A percentile compares a stretch with the other conserved stretches of the same genome.
phyloP scores from a whole-genome alignment of 441 rosid genomes.

The Populus hybrid region DNA sequence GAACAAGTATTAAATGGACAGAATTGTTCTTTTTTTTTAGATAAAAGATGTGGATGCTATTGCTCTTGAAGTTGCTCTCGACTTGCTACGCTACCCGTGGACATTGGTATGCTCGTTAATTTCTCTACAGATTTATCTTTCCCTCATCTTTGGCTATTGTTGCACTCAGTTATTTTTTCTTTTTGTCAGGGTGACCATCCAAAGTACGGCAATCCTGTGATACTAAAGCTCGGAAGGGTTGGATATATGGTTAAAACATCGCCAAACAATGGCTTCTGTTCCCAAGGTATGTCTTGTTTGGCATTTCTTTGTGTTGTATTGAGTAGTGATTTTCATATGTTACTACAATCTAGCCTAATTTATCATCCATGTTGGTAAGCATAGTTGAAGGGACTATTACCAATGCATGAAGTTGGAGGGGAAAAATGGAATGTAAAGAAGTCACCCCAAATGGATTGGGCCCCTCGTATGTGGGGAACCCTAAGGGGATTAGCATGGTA shows the following conservation, averaged over 20 bases:
- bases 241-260: conserved; percentile 66
- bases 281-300: conserved; percentile 59
- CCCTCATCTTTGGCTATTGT: conserved; percentile 8
- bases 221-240: conserved; percentile 56
- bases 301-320: too few relatives aligned
- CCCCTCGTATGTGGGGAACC: too few relatives aligned
- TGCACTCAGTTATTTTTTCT: conserved; percentile 12
- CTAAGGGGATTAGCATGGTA: too few relatives aligned
- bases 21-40: conserved; percentile 35
- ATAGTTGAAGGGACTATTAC: too few relatives aligned
- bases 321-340: too few relatives aligned
- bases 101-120: conserved; percentile 58
- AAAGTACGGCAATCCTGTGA: conserved; percentile 71
- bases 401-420: too few relatives aligned
- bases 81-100: conserved; percentile 69
- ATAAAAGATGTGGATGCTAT: conserved; percentile 60
- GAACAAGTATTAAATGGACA: not conserved
- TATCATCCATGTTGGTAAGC: too few relatives aligned
- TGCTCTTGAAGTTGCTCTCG: conserved; percentile 76
- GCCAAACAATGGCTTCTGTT: conserved; percentile 76
- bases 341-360: too few relatives aligned
- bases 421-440: too few relatives aligned
- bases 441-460: too few relatives aligned
- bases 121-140: conserved; percentile 9
- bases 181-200: conserved; percentile 79